A percentile compares a stretch with the other conserved stretches of the same genome.
Evolutionary conservation across 306 rosid species (phyloP).

Genomic region (Glycine soja): DNA sequence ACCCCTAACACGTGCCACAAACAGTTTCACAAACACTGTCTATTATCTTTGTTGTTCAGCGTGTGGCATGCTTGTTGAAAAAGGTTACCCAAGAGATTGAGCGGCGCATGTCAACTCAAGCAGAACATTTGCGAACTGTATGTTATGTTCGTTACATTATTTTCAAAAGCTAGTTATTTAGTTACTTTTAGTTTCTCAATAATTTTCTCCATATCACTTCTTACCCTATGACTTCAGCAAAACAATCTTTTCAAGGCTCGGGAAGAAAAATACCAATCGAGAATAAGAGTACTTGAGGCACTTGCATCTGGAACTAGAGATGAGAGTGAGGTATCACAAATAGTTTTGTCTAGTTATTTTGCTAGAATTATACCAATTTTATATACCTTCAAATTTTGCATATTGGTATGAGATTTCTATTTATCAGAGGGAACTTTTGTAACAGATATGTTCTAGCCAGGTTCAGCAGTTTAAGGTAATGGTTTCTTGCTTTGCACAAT

Average conservation of each 20-base stretch:
- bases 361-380: constrained; percentile 17
- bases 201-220: not conserved
- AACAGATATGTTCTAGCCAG: constrained; percentile 51
- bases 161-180: constrained; percentile 1
- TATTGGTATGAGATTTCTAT: constrained; percentile 31
- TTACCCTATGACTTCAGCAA: constrained; percentile 67
- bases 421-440: constrained; percentile 13
- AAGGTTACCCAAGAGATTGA: constrained; percentile 95
- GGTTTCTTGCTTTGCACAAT: constrained; percentile 20
- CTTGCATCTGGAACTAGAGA: constrained; percentile 72
- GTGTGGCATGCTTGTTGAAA: constrained; percentile 84
- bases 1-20: constrained; percentile 19
- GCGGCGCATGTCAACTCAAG: constrained; percentile 91
- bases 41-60: constrained; percentile 59
- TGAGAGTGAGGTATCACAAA: constrained; percentile 67
- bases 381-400: constrained; percentile 22
- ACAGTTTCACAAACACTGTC: constrained; percentile 31
- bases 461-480: constrained; percentile 62
- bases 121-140: constrained; percentile 92
- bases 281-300: constrained; percentile 84
- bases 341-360: constrained; percentile 11
- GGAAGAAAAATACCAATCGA: constrained; percentile 88
- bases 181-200: constrained; percentile 23
- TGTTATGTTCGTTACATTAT: constrained; percentile 50
- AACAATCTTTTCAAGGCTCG: constrained; percentile 89